A percentile compares a stretch with the other conserved stretches of the same genome.
These are phyloP conservation scores for Picea mariana DNA, from an alignment of 83 land plant species.

Conservation along the genomic window DNA sequence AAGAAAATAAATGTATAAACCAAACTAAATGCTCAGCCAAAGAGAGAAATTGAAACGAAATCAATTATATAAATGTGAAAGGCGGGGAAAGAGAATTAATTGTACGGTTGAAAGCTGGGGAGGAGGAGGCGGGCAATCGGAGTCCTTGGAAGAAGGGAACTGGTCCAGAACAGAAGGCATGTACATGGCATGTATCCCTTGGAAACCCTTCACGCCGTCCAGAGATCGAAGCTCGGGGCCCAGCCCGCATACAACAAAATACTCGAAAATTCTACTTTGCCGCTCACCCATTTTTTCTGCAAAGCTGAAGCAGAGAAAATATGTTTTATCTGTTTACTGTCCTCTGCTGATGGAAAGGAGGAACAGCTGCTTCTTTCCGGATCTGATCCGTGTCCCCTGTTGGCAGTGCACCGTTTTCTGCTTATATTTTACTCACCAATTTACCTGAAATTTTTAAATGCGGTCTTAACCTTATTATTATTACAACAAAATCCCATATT, in stretches of 20 bases:
- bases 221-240: constrained; percentile 87
- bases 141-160: constrained; percentile 66
- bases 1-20: background rate
- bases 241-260: constrained; percentile 94
- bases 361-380: too few species aligned
- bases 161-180: constrained; percentile 86
- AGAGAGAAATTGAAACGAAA: background rate
- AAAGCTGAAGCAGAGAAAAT: too few species aligned
- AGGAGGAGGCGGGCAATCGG: constrained; percentile 75
- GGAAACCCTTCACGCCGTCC: constrained; percentile 71
- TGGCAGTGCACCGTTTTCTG: too few species aligned
- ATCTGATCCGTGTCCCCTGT: too few species aligned
- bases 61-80: background rate
- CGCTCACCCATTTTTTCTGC: too few species aligned
- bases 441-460: too few species aligned
- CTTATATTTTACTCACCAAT: too few species aligned
- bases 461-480: too few species aligned
- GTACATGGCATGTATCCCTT: constrained; percentile 58
- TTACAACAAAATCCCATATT: too few species aligned
- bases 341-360: too few species aligned
- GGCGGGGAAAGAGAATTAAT: background rate
- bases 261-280: constrained; percentile 62
- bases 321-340: too few species aligned
- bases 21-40: background rate
- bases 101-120: constrained; percentile 92